Evolutionary conservation across 306 rosid species (phyloP).

Genomic region (Dryas octopetala): DNA sequence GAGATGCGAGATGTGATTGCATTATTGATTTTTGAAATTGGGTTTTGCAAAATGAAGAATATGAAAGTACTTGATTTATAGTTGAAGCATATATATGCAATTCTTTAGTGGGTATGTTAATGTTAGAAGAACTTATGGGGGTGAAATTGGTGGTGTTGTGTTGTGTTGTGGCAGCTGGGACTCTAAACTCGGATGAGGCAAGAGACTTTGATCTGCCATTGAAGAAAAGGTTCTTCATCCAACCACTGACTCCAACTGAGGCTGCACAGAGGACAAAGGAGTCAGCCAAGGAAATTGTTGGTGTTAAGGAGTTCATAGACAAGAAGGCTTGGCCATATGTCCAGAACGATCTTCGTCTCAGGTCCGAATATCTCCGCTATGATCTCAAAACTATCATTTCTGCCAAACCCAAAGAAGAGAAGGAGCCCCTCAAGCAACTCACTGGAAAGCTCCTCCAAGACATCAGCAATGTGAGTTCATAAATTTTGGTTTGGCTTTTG

Average conservation of each 20-base stretch:
- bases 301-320: constrained; percentile 68
- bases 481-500: not conserved
- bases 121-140: not conserved
- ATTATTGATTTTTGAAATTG: not conserved
- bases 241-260: constrained; percentile 57
- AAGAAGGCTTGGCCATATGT: constrained; percentile 98
- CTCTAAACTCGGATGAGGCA: constrained; percentile 79
- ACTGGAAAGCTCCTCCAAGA: constrained; percentile 80
- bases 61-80: not conserved
- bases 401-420: constrained; percentile 74
- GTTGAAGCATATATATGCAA: not conserved
- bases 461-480: constrained; percentile 62
- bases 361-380: constrained; percentile 68
- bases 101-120: not conserved
- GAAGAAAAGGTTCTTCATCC: constrained; percentile 80
- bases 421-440: constrained; percentile 71
- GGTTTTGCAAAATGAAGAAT: not conserved
- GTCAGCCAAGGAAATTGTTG: constrained; percentile 82
- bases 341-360: constrained; percentile 81
- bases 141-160: constrained; percentile 4
- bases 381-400: constrained; percentile 82
- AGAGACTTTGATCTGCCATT: constrained; percentile 76
- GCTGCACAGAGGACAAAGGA: constrained; percentile 86
- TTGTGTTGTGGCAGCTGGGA: constrained; percentile 68
- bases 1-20: not conserved